These are phyloP conservation scores for Xylogone sp. DNA, from an alignment of 2,329 filamentous ascomycete genomes.

Conservation along the genomic window DNA sequence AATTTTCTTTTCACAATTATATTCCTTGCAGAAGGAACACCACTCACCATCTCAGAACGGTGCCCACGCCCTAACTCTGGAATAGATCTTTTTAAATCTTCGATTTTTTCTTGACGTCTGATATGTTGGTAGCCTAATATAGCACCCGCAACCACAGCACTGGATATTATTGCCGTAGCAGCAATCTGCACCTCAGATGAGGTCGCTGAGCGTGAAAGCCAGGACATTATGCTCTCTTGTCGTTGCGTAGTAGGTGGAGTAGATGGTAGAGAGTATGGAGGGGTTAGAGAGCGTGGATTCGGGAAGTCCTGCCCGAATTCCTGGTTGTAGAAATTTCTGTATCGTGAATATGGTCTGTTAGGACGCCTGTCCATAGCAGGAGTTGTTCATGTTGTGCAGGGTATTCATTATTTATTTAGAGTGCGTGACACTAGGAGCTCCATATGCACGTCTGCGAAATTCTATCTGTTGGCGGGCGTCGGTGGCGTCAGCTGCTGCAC, in stretches of 20 bases:
- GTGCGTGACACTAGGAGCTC: too few species aligned
- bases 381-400: neutral
- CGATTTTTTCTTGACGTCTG: conserved; percentile 49
- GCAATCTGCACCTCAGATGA: conserved; percentile 51
- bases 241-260: conserved; percentile 1
- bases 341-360: conserved; percentile 3
- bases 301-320: conserved; percentile 3
- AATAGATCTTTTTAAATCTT: conserved; percentile 58
- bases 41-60: conserved; percentile 34
- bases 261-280: conserved; percentile 1
- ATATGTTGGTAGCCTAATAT: conserved; percentile 60
- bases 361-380: conserved; percentile 5
- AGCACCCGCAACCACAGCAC: conserved; percentile 54
- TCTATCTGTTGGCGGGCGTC: too few species aligned
- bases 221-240: conserved; percentile 20
- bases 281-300: conserved; percentile 1
- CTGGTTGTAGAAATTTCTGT: conserved; percentile 1
- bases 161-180: conserved; percentile 65
- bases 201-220: conserved; percentile 18
- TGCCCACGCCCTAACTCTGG: conserved; percentile 35
- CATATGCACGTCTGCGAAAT: too few species aligned
- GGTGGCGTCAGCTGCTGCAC: too few species aligned
- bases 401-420: neutral
- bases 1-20: neutral
- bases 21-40: neutral